Evolutionary conservation across 208 protist genomes (phyloP).

Genomic region (Acanthamoeba sp.): DNA sequence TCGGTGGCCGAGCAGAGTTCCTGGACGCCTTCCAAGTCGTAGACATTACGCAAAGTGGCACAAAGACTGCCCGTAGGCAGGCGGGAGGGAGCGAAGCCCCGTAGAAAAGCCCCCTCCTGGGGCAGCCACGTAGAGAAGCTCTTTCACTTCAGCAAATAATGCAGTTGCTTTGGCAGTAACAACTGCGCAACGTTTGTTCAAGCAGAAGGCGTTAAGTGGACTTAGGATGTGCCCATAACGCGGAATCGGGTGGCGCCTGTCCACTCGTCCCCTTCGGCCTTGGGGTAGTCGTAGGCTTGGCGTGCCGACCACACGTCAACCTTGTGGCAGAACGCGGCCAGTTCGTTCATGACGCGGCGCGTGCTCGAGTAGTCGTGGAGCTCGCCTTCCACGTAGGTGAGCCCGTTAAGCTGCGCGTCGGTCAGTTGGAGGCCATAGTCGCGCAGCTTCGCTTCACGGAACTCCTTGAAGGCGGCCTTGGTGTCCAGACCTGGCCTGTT

Average conservation of each 20-base stretch:
- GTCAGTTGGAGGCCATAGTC: slow-evolving; percentile 17
- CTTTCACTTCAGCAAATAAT: no score
- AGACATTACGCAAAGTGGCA: not conserved
- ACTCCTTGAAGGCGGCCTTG: slow-evolving; percentile 8
- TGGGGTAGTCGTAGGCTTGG: slow-evolving; percentile 3
- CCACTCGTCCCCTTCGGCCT: slow-evolving; percentile 22
- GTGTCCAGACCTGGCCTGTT: slow-evolving; percentile 9
- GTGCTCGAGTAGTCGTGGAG: slow-evolving; percentile 43
- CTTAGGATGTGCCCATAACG: no score
- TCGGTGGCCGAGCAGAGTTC: slow-evolving; percentile 30
- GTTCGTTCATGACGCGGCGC: slow-evolving; percentile 19
- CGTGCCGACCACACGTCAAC: slow-evolving; percentile 31
- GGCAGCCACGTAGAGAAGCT: no score
- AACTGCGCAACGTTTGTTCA: no score
- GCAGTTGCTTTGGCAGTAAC: no score
- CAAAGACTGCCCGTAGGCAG: not conserved
- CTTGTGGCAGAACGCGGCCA: slow-evolving; percentile 32
- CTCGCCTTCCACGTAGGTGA: slow-evolving; percentile 37
- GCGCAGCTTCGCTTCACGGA: slow-evolving; percentile 16
- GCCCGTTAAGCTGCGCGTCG: slow-evolving; percentile 10
- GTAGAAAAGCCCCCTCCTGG: not conserved
- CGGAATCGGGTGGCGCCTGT: slow-evolving; percentile 13
- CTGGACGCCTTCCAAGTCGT: slow-evolving; percentile 54
- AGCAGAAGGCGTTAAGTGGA: no score
- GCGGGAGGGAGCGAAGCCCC: not conserved